A percentile compares a stretch with the other conserved stretches of the same genome.
Conservation (phyloP, 148 eudicot species). For the Amaranthus hypochondriacus region DNA sequence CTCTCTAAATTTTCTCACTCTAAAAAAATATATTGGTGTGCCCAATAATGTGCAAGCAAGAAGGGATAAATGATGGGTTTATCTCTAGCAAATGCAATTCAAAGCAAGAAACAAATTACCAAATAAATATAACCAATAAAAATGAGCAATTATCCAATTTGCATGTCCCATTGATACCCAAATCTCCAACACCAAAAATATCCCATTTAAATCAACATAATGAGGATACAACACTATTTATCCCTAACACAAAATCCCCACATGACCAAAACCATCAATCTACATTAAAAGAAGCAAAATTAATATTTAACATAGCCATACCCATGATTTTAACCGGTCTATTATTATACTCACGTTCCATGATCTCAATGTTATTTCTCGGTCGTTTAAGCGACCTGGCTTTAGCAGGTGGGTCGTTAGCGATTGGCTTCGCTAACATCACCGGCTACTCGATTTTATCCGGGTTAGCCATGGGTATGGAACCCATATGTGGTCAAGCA, state of each 20-base stretch:
- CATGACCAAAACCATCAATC: background rate
- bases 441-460: slow-evolving; percentile 53
- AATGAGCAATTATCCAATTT: slow-evolving; percentile 4
- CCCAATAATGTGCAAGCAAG: slow-evolving; percentile 34
- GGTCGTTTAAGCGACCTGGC: slow-evolving; percentile 54
- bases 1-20: slow-evolving; percentile 2
- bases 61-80: slow-evolving; percentile 14
- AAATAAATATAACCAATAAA: background rate
- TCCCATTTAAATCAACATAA: slow-evolving; percentile 6
- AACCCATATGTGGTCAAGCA: slow-evolving; percentile 67
- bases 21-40: background rate
- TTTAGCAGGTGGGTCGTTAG: slow-evolving; percentile 59
- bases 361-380: slow-evolving; percentile 46
- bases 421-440: slow-evolving; percentile 52
- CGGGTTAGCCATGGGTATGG: slow-evolving; percentile 63
- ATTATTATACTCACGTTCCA: slow-evolving; percentile 44
- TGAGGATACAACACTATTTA: background rate
- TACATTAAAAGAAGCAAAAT: slow-evolving; percentile 20
- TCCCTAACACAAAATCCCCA: background rate
- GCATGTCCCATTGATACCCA: slow-evolving; percentile 24
- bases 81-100: slow-evolving; percentile 22
- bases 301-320: slow-evolving; percentile 32
- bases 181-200: slow-evolving; percentile 24
- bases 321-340: slow-evolving; percentile 47
- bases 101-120: slow-evolving; percentile 14